Base-by-base conservation (phyloP, 228 moss, liverwort and hornwort species). In the Sphagnum fallax region DNA sequence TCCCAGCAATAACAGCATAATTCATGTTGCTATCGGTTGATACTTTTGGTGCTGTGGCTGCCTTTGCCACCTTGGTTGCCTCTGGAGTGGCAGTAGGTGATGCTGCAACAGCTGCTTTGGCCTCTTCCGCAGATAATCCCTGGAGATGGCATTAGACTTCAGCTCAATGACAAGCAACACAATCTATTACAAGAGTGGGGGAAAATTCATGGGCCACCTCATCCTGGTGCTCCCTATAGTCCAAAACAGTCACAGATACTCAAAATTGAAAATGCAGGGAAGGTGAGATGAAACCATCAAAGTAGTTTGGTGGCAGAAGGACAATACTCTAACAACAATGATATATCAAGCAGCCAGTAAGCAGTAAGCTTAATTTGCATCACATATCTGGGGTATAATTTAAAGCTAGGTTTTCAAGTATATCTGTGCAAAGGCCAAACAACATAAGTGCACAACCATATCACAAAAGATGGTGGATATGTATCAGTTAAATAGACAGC, bases 1-100 rank as follows among this genome's bases (percentile, higher is more conserved):
- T 71, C 74, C 86, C 86, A 70, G 82, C 86, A 70, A 86, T 83
- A 67, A 83, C 83, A 51, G 86, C 86, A 59, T 83, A 86, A 78
- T 86, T 86, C 52, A 78, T 70, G 52, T 51, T 77, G 69, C 75
- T 78, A 72, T 86, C 83, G 11, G 65, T 74, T 52, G 82, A 83
- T 58, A 70, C 13, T 16, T 80, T 86, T 51, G 66, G 52, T 58
- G 76, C 76, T 70, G 78, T 85, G 57, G 79, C 77, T 16, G 82
- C 82, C 53, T 80, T 82, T 5, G 80, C 80, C 66, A 74, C 64
- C 67, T 82, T 82, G 69, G 72, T 77, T 52, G 86, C 75, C 49
- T 75, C 52, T 67, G 80, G 82, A 16, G 66, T 48, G 4, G 83
- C n/a, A 71, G 72, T 80, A 49, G 86, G 77, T 51, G 75, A 52